A percentile compares a stretch with the other conserved stretches of the same genome.
phyloP scores from a whole-genome alignment of 805 yeast genomes.

The Blastobotrys robertii region DNA sequence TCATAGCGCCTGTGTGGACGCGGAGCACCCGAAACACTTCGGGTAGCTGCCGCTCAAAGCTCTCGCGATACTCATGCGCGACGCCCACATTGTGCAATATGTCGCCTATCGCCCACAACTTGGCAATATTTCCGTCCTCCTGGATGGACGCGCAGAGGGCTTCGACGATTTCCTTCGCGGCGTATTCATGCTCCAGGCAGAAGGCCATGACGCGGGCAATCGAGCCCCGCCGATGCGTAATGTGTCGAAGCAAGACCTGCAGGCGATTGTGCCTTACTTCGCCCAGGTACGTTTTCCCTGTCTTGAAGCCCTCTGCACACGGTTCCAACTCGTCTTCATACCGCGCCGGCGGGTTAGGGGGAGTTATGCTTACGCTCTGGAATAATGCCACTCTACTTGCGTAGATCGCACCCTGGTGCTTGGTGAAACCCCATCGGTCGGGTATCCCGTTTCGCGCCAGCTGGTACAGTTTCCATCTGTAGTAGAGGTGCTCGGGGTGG shows the following conservation, averaged over 20 bases:
- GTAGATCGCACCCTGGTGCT: too few species aligned
- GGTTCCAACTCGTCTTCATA: too few species aligned
- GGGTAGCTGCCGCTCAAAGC: constrained; percentile 9
- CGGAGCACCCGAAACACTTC: background rate
- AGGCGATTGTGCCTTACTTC: constrained; percentile 13
- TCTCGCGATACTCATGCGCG: constrained; percentile 5
- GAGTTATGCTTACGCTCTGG: too few species aligned
- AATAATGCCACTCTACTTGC: too few species aligned
- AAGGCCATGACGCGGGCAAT: constrained; percentile 25
- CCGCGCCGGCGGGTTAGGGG: too few species aligned
- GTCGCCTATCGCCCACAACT: constrained; percentile 21
- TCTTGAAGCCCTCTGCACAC: too few species aligned
- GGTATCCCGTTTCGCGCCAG: too few species aligned
- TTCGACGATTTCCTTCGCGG: constrained; percentile 19
- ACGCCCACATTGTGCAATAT: constrained; percentile 16
- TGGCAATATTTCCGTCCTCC: constrained; percentile 11
- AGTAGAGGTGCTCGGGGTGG: constrained; percentile 16
- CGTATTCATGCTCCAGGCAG: constrained; percentile 17
- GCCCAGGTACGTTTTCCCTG: constrained; percentile 10
- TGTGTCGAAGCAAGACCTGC: constrained; percentile 17
- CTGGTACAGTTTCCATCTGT: constrained; percentile 18
- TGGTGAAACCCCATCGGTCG: too few species aligned
- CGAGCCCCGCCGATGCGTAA: constrained; percentile 20
- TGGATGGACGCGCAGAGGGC: constrained; percentile 15
- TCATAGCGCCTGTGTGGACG: too few species aligned